Evolutionary conservation across 2,329 filamentous ascomycete genomes (phyloP).

Genomic region (Aphanoascus verrucosus): DNA sequence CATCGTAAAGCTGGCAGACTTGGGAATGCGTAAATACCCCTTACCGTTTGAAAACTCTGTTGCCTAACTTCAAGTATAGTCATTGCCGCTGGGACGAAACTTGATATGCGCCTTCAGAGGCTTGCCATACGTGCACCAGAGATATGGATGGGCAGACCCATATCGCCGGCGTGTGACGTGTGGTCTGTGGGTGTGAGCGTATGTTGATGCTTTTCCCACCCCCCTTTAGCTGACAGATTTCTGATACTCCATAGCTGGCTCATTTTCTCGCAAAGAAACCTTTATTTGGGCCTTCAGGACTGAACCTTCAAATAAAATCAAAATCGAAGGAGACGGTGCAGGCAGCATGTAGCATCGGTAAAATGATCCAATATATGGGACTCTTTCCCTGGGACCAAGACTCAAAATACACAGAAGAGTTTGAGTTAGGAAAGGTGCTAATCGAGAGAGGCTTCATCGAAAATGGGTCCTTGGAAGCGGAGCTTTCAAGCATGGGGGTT

Average conservation of each 20-base stretch:
- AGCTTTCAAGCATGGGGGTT: constrained; percentile 7
- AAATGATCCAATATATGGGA: constrained; percentile 14
- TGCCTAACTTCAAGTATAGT: neutral
- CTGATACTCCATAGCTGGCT: constrained; percentile 1
- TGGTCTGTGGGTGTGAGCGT: constrained; percentile 16
- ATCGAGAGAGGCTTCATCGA: constrained; percentile 10
- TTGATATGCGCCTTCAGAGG: constrained; percentile 5
- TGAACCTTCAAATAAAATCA: constrained; percentile 1
- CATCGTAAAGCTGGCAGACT: constrained; percentile 11
- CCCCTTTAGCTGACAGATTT: too few species aligned
- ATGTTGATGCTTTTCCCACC: neutral
- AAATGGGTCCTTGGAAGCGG: constrained; percentile 11
- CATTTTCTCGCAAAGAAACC: constrained; percentile 11
- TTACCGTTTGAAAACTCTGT: neutral
- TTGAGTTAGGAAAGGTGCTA: constrained; percentile 11
- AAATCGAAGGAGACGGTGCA: constrained; percentile 9
- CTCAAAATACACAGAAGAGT: constrained; percentile 10
- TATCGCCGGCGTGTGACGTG: constrained; percentile 11
- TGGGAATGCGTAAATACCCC: neutral
- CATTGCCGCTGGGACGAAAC: neutral
- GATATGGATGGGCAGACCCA: constrained; percentile 12
- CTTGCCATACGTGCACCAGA: constrained; percentile 14
- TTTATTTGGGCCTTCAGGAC: constrained; percentile 11
- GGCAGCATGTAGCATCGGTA: constrained; percentile 13
- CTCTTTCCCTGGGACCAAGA: constrained; percentile 7